Evolutionary conservation across 2,329 filamentous ascomycete species (phyloP).

Genomic region (Triangularia verruculosa): DNA sequence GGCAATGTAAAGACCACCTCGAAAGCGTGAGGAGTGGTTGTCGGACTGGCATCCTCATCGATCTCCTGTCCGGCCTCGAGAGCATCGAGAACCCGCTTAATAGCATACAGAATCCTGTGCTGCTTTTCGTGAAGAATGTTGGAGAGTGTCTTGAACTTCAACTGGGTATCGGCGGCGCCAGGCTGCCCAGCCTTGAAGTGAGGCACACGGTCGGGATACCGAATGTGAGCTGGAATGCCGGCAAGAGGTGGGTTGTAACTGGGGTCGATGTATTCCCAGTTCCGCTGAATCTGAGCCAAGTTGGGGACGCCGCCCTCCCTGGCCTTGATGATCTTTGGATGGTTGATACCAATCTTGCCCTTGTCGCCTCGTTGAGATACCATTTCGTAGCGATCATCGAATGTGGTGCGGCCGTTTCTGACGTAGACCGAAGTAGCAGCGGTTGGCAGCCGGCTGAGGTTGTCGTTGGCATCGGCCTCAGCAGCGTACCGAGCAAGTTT

Average conservation of each 20-base stretch:
- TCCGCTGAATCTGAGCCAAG: neutral
- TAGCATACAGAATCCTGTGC: neutral
- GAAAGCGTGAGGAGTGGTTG: neutral
- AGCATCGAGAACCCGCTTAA: neutral
- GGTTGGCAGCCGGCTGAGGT: neutral
- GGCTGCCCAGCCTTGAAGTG: neutral
- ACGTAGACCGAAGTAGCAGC: constrained; percentile 1
- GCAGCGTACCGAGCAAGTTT: neutral
- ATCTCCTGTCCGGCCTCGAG: neutral
- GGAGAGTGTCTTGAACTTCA: neutral
- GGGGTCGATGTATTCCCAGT: constrained; percentile 13
- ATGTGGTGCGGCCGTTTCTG: neutral
- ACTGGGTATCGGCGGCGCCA: neutral
- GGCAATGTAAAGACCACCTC: neutral
- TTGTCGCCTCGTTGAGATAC: neutral
- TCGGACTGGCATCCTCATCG: neutral
- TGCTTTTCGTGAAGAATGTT: neutral
- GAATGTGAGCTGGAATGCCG: constrained; percentile 8
- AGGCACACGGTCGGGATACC: neutral
- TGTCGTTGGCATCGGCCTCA: neutral
- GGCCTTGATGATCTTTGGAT: constrained; percentile 19
- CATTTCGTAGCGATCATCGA: constrained; percentile 7
- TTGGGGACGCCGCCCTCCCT: neutral
- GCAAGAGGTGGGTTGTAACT: constrained; percentile 24
- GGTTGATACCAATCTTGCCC: constrained; percentile 4